Conservation (phyloP, 352 stramenopile species). For the Phytopythium cucurbitacearum region DNA sequence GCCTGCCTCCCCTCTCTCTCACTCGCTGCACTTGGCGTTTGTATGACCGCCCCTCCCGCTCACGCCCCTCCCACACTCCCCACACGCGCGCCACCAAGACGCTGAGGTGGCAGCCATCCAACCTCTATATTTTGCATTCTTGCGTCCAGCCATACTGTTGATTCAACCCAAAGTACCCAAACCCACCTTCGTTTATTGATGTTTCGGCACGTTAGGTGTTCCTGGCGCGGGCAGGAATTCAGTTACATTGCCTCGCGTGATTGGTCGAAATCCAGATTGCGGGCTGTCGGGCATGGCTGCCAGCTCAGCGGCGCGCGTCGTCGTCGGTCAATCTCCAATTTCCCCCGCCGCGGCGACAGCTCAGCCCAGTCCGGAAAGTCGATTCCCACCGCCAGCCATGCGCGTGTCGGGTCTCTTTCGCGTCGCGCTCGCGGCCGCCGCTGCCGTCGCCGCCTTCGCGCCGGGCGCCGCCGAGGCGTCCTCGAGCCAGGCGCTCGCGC, state of each 20-base stretch:
- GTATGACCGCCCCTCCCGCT: background rate
- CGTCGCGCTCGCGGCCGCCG: constrained; percentile 42
- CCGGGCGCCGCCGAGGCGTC: constrained; percentile 11
- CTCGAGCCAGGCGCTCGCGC: constrained; percentile 8
- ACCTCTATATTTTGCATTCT: background rate
- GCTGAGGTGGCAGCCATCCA: constrained; percentile 3
- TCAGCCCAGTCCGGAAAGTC: constrained; percentile 4
- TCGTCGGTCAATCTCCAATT: constrained; percentile 55
- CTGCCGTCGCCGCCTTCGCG: constrained; percentile 38
- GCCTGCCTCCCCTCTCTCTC: constrained; percentile 3
- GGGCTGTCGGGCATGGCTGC: constrained; percentile 11
- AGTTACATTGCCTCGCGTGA: constrained; percentile 17
- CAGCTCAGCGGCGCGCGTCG: constrained; percentile 18
- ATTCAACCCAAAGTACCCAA: background rate
- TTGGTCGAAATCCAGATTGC: constrained; percentile 19
- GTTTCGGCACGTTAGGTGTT: background rate
- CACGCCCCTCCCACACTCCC: background rate
- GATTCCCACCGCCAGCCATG: constrained; percentile 27
- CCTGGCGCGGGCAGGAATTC: constrained; percentile 9
- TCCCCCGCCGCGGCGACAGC: constrained; percentile 27
- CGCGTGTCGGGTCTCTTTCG: constrained; percentile 49
- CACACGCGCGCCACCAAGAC: constrained; percentile 6
- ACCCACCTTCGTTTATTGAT: background rate
- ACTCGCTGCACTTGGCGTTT: background rate
- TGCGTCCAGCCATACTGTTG: background rate